A percentile compares a stretch with the other conserved stretches of the same genome.
These are phyloP conservation scores for Penicillium palitans DNA, from an alignment of 2,329 filamentous ascomycete species.

Conservation along the genomic window DNA sequence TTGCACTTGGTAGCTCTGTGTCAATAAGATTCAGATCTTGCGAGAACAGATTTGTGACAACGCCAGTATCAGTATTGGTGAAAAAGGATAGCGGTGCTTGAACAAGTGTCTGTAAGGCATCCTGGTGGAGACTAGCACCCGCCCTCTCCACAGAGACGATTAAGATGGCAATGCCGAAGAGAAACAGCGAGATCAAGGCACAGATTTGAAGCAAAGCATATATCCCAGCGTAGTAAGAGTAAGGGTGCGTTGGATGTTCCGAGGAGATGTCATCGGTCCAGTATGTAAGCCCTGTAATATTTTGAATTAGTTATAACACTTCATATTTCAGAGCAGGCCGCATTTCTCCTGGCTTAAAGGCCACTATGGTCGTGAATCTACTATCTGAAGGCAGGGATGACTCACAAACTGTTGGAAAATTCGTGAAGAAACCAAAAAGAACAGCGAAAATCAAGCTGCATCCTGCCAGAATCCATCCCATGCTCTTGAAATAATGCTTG, in stretches of 20 bases:
- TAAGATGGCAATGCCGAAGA: background rate
- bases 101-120: background rate
- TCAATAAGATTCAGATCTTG: background rate
- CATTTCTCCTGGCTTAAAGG: background rate
- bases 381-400: background rate
- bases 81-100: background rate
- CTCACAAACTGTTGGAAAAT: background rate
- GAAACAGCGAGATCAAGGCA: background rate
- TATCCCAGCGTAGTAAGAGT: background rate
- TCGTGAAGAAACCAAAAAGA: background rate
- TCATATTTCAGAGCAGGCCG: background rate
- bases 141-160: background rate
- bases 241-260: background rate
- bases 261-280: background rate
- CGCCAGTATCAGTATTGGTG: background rate
- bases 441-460: background rate
- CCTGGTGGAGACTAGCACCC: background rate
- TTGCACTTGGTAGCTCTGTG: background rate
- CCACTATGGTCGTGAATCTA: background rate
- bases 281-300: background rate
- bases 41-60: background rate
- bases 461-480: background rate
- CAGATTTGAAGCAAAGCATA: background rate
- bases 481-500: background rate
- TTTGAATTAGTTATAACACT: background rate